A percentile compares a stretch with the other conserved stretches of the same genome.
Conservation (phyloP, 2,329 filamentous ascomycete genomes). For the Ophiostoma tasmaniense region DNA sequence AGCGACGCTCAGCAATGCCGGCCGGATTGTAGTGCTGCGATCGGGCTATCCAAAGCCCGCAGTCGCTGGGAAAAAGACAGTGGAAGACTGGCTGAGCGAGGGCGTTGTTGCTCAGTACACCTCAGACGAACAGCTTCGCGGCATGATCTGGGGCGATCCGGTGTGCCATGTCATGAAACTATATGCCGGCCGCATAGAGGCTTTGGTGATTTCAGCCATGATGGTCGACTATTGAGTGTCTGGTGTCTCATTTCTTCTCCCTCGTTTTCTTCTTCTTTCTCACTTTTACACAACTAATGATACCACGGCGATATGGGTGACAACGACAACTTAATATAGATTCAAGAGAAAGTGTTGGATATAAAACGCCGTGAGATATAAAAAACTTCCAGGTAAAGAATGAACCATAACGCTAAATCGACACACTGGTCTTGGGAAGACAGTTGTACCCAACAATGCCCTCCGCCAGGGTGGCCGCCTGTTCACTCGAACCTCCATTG, state of each 20-base stretch:
- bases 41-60: constrained; percentile 35
- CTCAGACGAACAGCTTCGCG: constrained; percentile 58
- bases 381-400: neutral
- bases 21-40: constrained; percentile 58
- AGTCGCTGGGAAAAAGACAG: constrained; percentile 37
- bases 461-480: constrained; percentile 12
- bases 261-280: neutral
- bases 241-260: neutral
- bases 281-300: neutral
- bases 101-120: constrained; percentile 61
- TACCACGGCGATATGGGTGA: neutral
- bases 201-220: constrained; percentile 60
- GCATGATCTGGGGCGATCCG: constrained; percentile 72
- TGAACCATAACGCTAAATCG: neutral
- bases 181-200: constrained; percentile 64
- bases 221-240: constrained; percentile 29
- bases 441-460: constrained; percentile 21
- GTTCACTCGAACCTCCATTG: neutral
- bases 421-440: constrained; percentile 3
- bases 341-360: neutral
- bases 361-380: neutral
- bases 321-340: neutral
- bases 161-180: constrained; percentile 72
- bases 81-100: constrained; percentile 43
- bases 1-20: constrained; percentile 60